Percentiles rank a stretch among this genome's conserved stretches.
These are phyloP conservation scores for Monilinia vaccinii-corymbosi DNA, from an alignment of 2,329 filamentous ascomycete genomes.

Conservation along the genomic window DNA sequence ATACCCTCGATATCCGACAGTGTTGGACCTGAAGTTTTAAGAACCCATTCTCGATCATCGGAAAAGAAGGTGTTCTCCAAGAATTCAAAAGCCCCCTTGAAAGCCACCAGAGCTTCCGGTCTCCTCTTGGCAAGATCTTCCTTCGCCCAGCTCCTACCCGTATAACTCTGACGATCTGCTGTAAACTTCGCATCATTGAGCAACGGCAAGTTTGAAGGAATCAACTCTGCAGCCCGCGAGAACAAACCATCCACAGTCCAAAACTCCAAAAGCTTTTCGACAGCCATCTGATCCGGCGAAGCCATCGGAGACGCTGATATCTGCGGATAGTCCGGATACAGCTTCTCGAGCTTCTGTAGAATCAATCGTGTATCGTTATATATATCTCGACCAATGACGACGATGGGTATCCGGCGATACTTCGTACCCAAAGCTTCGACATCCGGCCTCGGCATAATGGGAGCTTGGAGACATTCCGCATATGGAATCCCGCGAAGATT, in stretches of 20 bases:
- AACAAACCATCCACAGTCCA: conserved; percentile 40
- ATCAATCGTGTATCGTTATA: conserved; percentile 65
- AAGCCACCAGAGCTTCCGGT: conserved; percentile 46
- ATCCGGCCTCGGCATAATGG: conserved; percentile 57
- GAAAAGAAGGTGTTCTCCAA: conserved; percentile 54
- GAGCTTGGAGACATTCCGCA: conserved; percentile 52
- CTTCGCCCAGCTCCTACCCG: conserved; percentile 34
- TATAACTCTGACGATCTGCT: conserved; percentile 45
- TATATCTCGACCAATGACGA: conserved; percentile 57
- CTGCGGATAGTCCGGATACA: conserved; percentile 34
- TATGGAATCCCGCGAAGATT: conserved; percentile 56
- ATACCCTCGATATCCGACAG: conserved; percentile 58
- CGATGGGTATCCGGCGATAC: conserved; percentile 61
- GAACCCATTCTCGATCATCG: conserved; percentile 59
- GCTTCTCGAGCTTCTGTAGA: conserved; percentile 50
- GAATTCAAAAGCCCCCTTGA: conserved; percentile 45
- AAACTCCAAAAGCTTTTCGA: conserved; percentile 47
- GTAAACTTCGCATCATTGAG: conserved; percentile 49
- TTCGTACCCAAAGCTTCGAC: conserved; percentile 49
- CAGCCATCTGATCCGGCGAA: neutral
- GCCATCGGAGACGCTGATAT: neutral
- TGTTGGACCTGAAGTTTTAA: conserved; percentile 41
- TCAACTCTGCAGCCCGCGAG: neutral
- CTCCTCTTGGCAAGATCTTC: conserved; percentile 35
- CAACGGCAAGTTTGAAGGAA: neutral